Evolutionary conservation across 75 land plant genomes (phyloP).

Genomic region (Gnetum montanum): DNA sequence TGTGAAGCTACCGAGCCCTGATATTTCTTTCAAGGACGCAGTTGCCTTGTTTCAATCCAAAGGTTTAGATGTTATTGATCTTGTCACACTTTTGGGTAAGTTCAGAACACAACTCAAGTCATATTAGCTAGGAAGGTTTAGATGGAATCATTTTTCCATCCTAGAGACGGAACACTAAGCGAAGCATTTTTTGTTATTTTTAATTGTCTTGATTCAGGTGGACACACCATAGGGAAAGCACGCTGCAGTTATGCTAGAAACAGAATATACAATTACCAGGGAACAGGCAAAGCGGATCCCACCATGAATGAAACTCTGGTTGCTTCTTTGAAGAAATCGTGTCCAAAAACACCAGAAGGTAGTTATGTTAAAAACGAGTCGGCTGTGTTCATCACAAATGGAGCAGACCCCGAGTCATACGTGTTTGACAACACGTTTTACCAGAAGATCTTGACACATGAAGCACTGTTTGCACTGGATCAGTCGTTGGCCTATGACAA

Average conservation of each 20-base stretch:
- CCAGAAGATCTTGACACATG: slow-evolving; percentile 5
- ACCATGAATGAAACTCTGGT: slow-evolving; percentile 12
- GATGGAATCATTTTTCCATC: too few relatives aligned
- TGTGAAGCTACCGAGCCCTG: background rate
- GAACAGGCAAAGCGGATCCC: slow-evolving; percentile 17
- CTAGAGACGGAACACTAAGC: too few relatives aligned
- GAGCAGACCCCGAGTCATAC: background rate
- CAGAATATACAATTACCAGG: slow-evolving; percentile 18
- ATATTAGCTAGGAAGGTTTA: too few relatives aligned
- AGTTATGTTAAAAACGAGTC: background rate
- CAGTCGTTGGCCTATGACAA: slow-evolving; percentile 4
- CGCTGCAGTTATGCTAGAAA: slow-evolving; percentile 12
- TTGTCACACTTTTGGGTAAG: slow-evolving; percentile 1
- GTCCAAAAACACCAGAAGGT: slow-evolving; percentile 8
- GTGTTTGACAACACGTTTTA: slow-evolving; percentile 16
- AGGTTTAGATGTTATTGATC: background rate
- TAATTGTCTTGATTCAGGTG: slow-evolving; percentile 13
- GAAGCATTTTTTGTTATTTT: too few relatives aligned
- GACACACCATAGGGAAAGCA: slow-evolving; percentile 14
- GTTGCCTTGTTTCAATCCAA: background rate
- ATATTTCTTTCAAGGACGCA: background rate
- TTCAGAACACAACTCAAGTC: too few relatives aligned
- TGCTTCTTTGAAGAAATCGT: background rate
- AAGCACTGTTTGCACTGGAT: slow-evolving; percentile 11
- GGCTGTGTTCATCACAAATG: slow-evolving; percentile 14